Conservation (phyloP, 176 grass and related monocot species). For the Eragrostis nindensis region DNA sequence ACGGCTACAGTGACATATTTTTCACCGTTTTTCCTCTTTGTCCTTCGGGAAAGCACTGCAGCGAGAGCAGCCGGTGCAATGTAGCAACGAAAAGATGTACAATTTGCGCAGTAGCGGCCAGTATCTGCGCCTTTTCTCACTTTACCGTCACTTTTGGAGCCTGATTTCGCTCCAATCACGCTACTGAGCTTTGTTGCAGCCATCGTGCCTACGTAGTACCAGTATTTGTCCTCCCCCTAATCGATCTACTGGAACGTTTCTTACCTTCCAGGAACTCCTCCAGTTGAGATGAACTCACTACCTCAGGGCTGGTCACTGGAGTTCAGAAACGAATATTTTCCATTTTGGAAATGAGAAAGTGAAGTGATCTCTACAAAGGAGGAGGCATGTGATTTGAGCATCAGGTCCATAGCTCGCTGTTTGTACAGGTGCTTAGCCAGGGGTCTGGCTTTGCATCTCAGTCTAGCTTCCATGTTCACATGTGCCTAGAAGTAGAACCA, state of each 20-base stretch:
- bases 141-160: constrained; percentile 57
- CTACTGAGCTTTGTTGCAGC: constrained; percentile 25
- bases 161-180: constrained; percentile 60
- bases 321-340: not conserved
- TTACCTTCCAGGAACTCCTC: not conserved
- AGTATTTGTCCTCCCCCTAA: too few species aligned
- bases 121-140: constrained; percentile 42
- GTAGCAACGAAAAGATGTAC: constrained; percentile 34
- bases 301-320: not conserved
- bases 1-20: not conserved
- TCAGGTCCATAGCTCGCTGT: not conserved
- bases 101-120: constrained; percentile 27
- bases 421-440: not conserved
- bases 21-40: not conserved
- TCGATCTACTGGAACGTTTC: constrained; percentile 17
- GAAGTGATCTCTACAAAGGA: not conserved
- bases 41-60: constrained; percentile 29
- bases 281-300: not conserved
- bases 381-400: not conserved
- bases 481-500: not conserved
- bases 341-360: not conserved
- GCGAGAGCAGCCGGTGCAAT: constrained; percentile 10
- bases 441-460: not conserved
- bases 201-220: not conserved
- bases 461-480: not conserved